These are phyloP conservation scores for Sarocladium oryzae DNA, from an alignment of 2,329 filamentous ascomycete species.

Conservation along the genomic window DNA sequence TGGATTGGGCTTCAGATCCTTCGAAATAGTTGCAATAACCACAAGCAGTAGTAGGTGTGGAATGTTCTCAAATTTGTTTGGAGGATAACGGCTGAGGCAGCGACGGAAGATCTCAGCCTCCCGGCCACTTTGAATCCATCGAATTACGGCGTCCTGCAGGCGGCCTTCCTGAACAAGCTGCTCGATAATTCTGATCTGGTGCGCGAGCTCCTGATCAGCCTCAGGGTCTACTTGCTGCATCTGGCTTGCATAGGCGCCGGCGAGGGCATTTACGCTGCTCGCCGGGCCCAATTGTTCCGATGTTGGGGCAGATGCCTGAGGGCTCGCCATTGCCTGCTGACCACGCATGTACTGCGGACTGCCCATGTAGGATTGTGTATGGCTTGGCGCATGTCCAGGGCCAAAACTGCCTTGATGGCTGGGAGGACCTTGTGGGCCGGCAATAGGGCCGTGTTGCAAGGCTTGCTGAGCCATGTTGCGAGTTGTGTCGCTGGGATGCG, in stretches of 20 bases:
- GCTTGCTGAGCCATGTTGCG: conserved; percentile 1
- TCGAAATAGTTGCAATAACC: conserved; percentile 56
- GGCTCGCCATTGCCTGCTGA: conserved; percentile 24
- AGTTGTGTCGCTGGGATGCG: conserved; percentile 4
- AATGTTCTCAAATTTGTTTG: conserved; percentile 43
- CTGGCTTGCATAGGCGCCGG: conserved; percentile 28
- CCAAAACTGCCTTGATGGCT: conserved; percentile 28
- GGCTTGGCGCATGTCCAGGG: conserved; percentile 25
- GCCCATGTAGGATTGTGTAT: conserved; percentile 26
- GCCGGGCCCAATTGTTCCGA: conserved; percentile 27
- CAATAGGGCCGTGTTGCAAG: conserved; percentile 2
- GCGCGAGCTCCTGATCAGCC: conserved; percentile 44
- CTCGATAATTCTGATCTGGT: conserved; percentile 53
- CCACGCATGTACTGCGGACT: conserved; percentile 32
- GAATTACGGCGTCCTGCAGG: conserved; percentile 56
- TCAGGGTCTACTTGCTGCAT: conserved; percentile 29
- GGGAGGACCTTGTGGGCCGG: conserved; percentile 12
- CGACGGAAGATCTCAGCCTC: conserved; percentile 57
- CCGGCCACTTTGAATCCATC: conserved; percentile 59
- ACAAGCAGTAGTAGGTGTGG: conserved; percentile 58
- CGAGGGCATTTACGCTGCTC: conserved; percentile 27
- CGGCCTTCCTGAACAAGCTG: conserved; percentile 54
- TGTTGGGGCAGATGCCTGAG: conserved; percentile 24
- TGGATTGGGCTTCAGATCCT: conserved; percentile 46
- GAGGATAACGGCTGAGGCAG: conserved; percentile 30